Percentiles rank a stretch among this genome's conserved stretches.
Conservation (phyloP, 1,139 yeast genomes). For the Protomyces inouyei region DNA sequence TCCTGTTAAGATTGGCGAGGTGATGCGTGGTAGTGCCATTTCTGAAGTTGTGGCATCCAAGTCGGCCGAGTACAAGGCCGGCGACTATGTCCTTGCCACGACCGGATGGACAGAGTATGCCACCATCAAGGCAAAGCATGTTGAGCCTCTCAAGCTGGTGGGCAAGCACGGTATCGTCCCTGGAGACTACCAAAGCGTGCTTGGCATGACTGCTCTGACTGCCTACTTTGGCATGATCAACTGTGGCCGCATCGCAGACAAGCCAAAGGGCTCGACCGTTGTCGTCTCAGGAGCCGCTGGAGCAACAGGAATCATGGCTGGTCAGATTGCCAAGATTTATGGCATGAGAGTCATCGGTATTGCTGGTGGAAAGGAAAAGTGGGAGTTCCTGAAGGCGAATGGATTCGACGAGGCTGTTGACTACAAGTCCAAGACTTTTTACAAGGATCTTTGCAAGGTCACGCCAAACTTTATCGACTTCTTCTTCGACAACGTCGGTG, state of each 20-base stretch:
- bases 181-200: conserved; percentile 42
- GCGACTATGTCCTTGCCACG: conserved; percentile 44
- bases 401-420: conserved; percentile 54
- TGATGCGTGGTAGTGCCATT: conserved; percentile 51
- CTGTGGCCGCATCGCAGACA: conserved; percentile 30
- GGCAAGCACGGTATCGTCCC: conserved; percentile 32
- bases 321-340: conserved; percentile 56
- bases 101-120: conserved; percentile 47
- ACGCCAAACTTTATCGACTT: conserved; percentile 35
- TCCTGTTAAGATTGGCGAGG: conserved; percentile 48
- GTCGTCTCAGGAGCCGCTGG: conserved; percentile 66
- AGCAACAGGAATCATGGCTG: conserved; percentile 61
- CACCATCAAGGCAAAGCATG: conserved; percentile 36
- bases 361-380: conserved; percentile 58
- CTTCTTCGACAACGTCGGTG: conserved; percentile 50
- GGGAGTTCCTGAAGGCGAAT: conserved; percentile 49
- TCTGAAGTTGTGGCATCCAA: conserved; percentile 50
- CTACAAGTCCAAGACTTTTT: conserved; percentile 43
- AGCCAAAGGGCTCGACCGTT: conserved; percentile 38
- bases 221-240: conserved; percentile 56
- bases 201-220: conserved; percentile 59
- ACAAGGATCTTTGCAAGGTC: conserved; percentile 15
- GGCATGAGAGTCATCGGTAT: conserved; percentile 59
- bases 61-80: conserved; percentile 42
- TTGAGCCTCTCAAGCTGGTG: conserved; percentile 27